phyloP scores from a whole-genome alignment of 306 rosid species.

The Hippophae gyantsensis region DNA sequence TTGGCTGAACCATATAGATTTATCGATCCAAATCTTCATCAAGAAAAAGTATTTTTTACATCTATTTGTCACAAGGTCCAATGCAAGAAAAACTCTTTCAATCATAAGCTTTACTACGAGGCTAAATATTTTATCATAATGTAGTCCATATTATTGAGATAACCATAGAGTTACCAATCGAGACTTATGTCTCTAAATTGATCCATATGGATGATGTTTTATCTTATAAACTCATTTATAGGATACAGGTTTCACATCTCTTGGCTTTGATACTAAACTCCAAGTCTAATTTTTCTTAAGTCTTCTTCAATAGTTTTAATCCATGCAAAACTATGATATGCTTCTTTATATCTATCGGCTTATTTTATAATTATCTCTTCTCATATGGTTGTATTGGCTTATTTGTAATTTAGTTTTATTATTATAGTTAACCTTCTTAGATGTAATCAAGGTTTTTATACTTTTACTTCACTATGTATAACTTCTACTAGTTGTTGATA shows the following conservation, averaged over 20 bases:
- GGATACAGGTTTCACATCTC: neutral
- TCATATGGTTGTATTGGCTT: too few relatives aligned
- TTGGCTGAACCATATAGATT: neutral
- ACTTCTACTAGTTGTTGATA: too few relatives aligned
- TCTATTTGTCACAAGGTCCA: neutral
- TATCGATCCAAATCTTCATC: neutral
- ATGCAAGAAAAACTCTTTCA: neutral
- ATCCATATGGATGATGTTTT: neutral
- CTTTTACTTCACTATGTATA: too few relatives aligned
- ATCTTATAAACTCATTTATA: too few relatives aligned
- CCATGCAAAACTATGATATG: neutral
- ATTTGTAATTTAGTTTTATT: too few relatives aligned
- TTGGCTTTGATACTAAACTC: neutral
- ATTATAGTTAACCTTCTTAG: too few relatives aligned
- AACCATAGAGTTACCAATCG: neutral
- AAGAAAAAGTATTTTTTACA: neutral
- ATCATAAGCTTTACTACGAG: neutral
- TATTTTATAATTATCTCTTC: too few relatives aligned
- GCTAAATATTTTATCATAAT: slow-evolving; percentile 11
- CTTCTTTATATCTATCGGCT: neutral
- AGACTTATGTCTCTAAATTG: slow-evolving; percentile 3
- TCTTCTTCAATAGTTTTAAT: neutral
- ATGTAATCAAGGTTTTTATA: too few relatives aligned
- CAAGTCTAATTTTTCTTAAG: neutral
- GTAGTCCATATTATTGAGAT: slow-evolving; percentile 1